phyloP scores from a whole-genome alignment of 2,329 filamentous ascomycete genomes.

The Talaromyces islandicus region DNA sequence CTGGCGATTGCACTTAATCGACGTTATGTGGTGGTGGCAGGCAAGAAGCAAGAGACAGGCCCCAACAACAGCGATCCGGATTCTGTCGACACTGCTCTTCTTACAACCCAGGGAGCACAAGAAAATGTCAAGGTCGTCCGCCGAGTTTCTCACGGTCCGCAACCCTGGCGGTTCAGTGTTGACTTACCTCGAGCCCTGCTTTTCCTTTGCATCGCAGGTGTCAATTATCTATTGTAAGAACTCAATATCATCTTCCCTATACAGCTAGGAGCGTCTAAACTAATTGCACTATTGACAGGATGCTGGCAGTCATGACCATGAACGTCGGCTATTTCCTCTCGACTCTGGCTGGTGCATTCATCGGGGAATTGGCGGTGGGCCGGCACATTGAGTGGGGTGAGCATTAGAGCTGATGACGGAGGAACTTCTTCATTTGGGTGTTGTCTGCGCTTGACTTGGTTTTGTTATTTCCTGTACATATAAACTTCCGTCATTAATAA shows the following conservation, averaged over 20 bases:
- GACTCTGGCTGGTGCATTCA: constrained; percentile 69
- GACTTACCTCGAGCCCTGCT: constrained; percentile 68
- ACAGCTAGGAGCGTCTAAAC: not conserved
- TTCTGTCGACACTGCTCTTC: constrained; percentile 59
- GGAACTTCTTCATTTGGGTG: not conserved
- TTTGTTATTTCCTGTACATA: not conserved
- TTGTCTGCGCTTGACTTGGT: not conserved
- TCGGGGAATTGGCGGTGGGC: constrained; percentile 78
- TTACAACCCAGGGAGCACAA: constrained; percentile 71
- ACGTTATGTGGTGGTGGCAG: constrained; percentile 69
- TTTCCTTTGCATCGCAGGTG: constrained; percentile 65
- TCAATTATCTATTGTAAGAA: constrained; percentile 81
- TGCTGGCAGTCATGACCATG: constrained; percentile 88
- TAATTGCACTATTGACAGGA: constrained; percentile 51
- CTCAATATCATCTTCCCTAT: not conserved
- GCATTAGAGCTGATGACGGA: constrained; percentile 32
- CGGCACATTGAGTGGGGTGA: constrained; percentile 54
- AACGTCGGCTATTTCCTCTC: constrained; percentile 82
- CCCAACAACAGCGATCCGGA: constrained; percentile 42
- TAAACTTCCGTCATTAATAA: not conserved
- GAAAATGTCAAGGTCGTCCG: constrained; percentile 72
- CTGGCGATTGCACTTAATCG: constrained; percentile 65
- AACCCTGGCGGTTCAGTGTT: constrained; percentile 76
- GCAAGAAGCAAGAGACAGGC: constrained; percentile 55
- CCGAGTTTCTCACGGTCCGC: constrained; percentile 44